Percentiles rank a stretch among this genome's conserved stretches.
These are phyloP conservation scores for Leptographium flavum DNA, from an alignment of 2,329 filamentous ascomycete species.

Conservation along the genomic window DNA sequence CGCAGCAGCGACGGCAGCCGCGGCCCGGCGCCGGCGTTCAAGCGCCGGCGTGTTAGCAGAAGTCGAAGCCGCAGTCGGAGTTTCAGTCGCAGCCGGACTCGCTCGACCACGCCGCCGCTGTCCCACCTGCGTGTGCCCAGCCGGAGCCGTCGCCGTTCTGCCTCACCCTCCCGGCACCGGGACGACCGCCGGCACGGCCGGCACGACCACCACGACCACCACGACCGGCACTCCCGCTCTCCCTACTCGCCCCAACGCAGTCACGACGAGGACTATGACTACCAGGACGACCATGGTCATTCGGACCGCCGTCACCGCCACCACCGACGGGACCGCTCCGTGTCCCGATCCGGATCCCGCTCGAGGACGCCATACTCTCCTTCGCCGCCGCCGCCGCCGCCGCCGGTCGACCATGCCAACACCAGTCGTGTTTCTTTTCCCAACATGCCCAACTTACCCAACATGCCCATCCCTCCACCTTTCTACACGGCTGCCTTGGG, in stretches of 20 bases:
- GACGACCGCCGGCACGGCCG: not conserved
- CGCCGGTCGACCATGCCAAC: not conserved
- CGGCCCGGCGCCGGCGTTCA: not conserved
- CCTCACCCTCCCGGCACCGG: not conserved
- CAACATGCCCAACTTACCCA: not conserved
- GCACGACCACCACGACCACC: not conserved
- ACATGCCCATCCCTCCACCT: not conserved
- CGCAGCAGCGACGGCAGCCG: not conserved
- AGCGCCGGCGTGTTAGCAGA: not conserved
- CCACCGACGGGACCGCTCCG: not conserved
- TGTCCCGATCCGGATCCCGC: not conserved
- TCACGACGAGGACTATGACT: not conserved
- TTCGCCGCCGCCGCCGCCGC: not conserved
- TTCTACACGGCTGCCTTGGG: not conserved
- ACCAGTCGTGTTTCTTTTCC: not conserved
- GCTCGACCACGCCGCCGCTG: slow-evolving; percentile 12
- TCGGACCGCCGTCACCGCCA: not conserved
- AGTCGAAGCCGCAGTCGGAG: not conserved
- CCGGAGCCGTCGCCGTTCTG: slow-evolving; percentile 3
- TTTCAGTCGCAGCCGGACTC: slow-evolving; percentile 13
- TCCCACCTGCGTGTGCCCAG: slow-evolving; percentile 10
- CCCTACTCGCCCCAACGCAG: not conserved
- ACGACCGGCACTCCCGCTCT: not conserved
- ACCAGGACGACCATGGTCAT: not conserved
- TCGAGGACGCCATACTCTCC: not conserved